Evolutionary conservation across 108 stramenopile genomes (phyloP).

Genomic region (Fragilaria radians): DNA sequence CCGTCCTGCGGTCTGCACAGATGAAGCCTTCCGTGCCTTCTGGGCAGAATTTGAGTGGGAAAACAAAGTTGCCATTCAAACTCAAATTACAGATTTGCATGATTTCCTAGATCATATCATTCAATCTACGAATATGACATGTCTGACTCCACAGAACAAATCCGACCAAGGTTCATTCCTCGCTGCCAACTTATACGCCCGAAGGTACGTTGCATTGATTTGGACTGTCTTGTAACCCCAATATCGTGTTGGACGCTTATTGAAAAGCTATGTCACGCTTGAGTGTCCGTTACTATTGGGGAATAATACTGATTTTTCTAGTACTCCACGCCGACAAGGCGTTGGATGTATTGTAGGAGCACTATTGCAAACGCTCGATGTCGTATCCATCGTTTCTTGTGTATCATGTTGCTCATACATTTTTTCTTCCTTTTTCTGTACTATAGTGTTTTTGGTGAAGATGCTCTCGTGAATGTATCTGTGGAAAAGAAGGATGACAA

Average conservation of each 20-base stretch:
- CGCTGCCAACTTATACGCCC: slow-evolving; percentile 98
- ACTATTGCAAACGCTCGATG: slow-evolving; percentile 40
- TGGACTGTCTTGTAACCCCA: slow-evolving; percentile 26
- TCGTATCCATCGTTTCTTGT: slow-evolving; percentile 15
- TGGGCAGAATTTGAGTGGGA: slow-evolving; percentile 99
- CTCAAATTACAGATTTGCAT: slow-evolving; percentile 82
- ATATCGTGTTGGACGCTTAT: slow-evolving; percentile 78
- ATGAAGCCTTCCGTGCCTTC: slow-evolving; percentile 96
- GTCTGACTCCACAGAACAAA: slow-evolving; percentile 85
- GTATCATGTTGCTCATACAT: slow-evolving; percentile 51
- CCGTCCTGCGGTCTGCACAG: slow-evolving; percentile 92
- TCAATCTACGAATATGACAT: slow-evolving; percentile 93
- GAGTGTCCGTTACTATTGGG: slow-evolving; percentile 72
- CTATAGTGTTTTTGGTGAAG: slow-evolving; percentile 95
- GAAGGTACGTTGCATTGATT: slow-evolving; percentile 52
- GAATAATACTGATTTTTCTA: slow-evolving; percentile 25
- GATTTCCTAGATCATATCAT: slow-evolving; percentile 96
- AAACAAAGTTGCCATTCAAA: slow-evolving; percentile 95
- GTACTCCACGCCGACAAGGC: slow-evolving; percentile 67
- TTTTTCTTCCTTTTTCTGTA: slow-evolving; percentile 19
- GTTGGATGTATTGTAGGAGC: slow-evolving; percentile 31
- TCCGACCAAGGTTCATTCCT: slow-evolving; percentile 83
- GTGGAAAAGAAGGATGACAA: slow-evolving; percentile 98
- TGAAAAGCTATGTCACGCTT: slow-evolving; percentile 17
- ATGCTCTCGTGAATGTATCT: slow-evolving; percentile 97